Percentiles rank a stretch among this genome's conserved stretches.
Conservation (phyloP, 2,329 filamentous ascomycete species). For the Neofusicoccum cordaticola region DNA sequence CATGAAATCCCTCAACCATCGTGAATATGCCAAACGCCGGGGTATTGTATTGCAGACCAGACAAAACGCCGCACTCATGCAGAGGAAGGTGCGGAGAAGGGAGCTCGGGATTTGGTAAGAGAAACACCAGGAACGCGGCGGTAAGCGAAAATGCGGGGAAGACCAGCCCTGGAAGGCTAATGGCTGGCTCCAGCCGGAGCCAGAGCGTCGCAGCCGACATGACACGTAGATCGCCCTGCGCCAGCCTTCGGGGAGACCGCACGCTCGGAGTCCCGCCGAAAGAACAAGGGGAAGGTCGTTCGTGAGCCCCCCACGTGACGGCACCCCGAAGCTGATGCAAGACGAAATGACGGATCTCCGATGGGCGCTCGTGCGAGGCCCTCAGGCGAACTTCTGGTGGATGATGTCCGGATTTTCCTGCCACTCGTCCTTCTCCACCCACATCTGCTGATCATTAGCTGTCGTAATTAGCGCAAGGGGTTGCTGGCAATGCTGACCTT, state of each 20-base stretch:
- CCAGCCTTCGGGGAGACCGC: background rate
- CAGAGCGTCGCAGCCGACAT: slow-evolving; percentile 9
- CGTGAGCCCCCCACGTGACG: slow-evolving; percentile 6
- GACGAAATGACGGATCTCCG: slow-evolving; percentile 10
- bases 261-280: slow-evolving; percentile 5
- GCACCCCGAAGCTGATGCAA: background rate
- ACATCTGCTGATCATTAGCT: slow-evolving; percentile 68
- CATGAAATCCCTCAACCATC: slow-evolving; percentile 11
- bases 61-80: slow-evolving; percentile 15
- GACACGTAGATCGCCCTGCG: slow-evolving; percentile 11
- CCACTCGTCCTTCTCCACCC: slow-evolving; percentile 99
- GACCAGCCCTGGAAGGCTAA: slow-evolving; percentile 4
- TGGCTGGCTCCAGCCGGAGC: slow-evolving; percentile 12
- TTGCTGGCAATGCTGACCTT: slow-evolving; percentile 63
- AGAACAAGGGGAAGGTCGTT: background rate
- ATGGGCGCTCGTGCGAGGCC: background rate
- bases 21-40: slow-evolving; percentile 16
- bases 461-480: slow-evolving; percentile 14
- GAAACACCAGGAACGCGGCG: slow-evolving; percentile 16
- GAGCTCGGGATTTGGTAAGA: slow-evolving; percentile 17
- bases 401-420: slow-evolving; percentile 99
- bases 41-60: slow-evolving; percentile 16
- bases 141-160: slow-evolving; percentile 19
- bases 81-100: slow-evolving; percentile 14
- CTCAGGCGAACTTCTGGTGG: slow-evolving; percentile 88